Evolutionary conservation across 2,329 filamentous ascomycete species (phyloP), one percentile per base, ranked within the genome.

Genomic region (Mycosphaerella arachidis): DNA sequence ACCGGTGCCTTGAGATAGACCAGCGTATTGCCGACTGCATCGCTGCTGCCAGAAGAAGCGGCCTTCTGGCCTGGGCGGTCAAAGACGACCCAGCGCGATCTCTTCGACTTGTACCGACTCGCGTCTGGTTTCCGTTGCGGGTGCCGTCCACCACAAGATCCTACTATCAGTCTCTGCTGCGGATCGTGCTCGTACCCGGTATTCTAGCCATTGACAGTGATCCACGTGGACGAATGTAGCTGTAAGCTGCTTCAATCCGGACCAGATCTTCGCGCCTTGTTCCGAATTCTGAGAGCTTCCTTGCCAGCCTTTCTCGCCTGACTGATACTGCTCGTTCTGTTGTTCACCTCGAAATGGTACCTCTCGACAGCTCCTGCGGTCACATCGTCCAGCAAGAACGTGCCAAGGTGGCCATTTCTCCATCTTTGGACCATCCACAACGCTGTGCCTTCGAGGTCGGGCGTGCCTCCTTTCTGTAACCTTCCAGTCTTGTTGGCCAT

Each of bases 391-490:
- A 99, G 79, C 20, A 91, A 77, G 70, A 95, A 94, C 45, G 77
- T 81, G 0, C 92, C 93, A 58, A 97, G 71, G 31, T 84, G 78
- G 1, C 94, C 94, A 27, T 80, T 81, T 54, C 92, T 84, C 90
- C 91, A 99, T 71, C 87, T 84, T 68, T 92, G 87, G 12, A 97
- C 82, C 59, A 96, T 79, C 82, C 90, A 91, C 37, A 91, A 76
- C 2, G 92, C 92, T 1, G 91, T 86, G 7, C 85, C 85, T 56
- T 92, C 87, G 29, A 84, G 76, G 70, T 90, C 87, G 0, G 88
- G 86, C 9, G 82, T 74, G 0, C 91, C 92, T 1, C 91, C 90
- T 64, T 88, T 87, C 51, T 82, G 81, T 54, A 97, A 75, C 64
- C 91, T 85, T 7, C 94, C 94, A 8, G 89, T 91, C 67, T 86